Evolutionary conservation across 108 stramenopile species (phyloP).

Genomic region (Schizochytrium sp.): DNA sequence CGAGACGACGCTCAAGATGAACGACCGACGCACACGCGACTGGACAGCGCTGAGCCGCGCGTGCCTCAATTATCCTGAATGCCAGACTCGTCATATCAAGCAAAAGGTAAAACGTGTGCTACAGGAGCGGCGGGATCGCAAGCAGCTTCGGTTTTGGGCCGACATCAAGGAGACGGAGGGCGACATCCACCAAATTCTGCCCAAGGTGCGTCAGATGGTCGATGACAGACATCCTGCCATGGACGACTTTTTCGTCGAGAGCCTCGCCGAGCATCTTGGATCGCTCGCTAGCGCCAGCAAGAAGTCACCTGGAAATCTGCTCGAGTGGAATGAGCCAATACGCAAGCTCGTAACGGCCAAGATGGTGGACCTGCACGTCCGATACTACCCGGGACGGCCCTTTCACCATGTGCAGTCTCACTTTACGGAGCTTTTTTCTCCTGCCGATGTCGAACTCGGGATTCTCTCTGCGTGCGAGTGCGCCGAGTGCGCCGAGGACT

Average conservation of each 20-base stretch:
- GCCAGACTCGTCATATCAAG: not conserved
- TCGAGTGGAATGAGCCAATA: not conserved
- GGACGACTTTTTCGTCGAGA: not conserved
- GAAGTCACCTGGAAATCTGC: not conserved
- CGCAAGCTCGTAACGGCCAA: not conserved
- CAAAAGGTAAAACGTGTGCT: not conserved
- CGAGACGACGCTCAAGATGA: not conserved
- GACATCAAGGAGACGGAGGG: not conserved
- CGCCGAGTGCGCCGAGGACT: not conserved
- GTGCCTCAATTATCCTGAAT: not conserved
- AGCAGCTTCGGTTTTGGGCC: not conserved
- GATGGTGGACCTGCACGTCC: not conserved
- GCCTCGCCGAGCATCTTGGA: not conserved
- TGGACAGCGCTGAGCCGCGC: not conserved
- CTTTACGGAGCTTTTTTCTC: not conserved
- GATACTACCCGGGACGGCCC: not conserved
- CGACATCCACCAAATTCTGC: not conserved
- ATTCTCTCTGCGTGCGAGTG: not conserved
- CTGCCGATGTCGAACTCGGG: not conserved
- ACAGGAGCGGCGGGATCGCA: not conserved
- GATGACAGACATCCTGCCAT: not conserved
- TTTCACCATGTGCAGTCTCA: not conserved
- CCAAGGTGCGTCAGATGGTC: not conserved
- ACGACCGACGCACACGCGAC: not conserved
- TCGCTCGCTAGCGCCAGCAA: not conserved